phyloP scores from a whole-genome alignment of 176 grass and related monocot genomes.

The Urochloa ruziziensis region DNA sequence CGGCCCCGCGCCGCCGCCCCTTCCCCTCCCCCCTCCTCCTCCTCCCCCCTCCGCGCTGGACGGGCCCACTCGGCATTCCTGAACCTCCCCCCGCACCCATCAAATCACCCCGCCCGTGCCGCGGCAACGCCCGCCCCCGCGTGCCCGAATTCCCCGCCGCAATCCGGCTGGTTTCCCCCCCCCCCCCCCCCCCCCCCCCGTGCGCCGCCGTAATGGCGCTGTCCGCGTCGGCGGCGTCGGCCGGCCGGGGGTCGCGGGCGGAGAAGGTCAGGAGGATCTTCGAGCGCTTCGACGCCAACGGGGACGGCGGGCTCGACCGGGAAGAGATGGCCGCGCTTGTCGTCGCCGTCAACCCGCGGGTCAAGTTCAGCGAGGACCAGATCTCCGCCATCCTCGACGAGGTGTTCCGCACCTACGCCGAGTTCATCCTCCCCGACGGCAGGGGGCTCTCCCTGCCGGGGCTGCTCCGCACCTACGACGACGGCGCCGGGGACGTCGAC shows the following conservation, averaged over 20 bases:
- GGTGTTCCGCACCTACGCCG: slow-evolving; percentile 90
- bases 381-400: slow-evolving; percentile 92
- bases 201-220: slow-evolving; percentile 43
- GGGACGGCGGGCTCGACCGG: slow-evolving; percentile 82
- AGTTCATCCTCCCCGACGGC: slow-evolving; percentile 56
- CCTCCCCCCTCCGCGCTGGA: slow-evolving; percentile 10
- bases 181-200: too few relatives aligned
- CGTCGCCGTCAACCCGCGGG: slow-evolving; percentile 72
- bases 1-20: slow-evolving; percentile 9
- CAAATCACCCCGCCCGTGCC: slow-evolving; percentile 42
- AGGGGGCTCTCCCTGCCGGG: slow-evolving; percentile 69
- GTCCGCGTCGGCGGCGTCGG: slow-evolving; percentile 54
- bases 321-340: slow-evolving; percentile 88
- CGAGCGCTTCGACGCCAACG: slow-evolving; percentile 81
- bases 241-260: slow-evolving; percentile 48
- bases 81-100: neutral
- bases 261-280: slow-evolving; percentile 91
- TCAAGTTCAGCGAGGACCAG: slow-evolving; percentile 90
- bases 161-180: slow-evolving; percentile 32
- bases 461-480: slow-evolving; percentile 85
- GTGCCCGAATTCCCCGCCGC: slow-evolving; percentile 40
- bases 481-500: slow-evolving; percentile 90
- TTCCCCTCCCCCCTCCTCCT: slow-evolving; percentile 3
- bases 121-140: slow-evolving; percentile 2
- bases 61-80: slow-evolving; percentile 30